Base-by-base conservation (phyloP, 148 eudicot species). In the Hydrangea macrophylla region DNA sequence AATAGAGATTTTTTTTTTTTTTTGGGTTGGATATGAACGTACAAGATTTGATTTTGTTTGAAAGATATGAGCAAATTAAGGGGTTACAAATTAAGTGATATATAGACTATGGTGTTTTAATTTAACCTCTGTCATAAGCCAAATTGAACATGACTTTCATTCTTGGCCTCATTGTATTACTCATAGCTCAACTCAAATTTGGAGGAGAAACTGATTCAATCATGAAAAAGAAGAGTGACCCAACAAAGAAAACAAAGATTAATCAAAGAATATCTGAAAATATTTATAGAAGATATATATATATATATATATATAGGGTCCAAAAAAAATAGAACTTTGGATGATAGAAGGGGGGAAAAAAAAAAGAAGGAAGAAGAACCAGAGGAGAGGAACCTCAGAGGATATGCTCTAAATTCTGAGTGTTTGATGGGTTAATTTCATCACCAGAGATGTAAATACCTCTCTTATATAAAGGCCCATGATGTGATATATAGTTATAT, bases 111-210 rank as follows among this genome's bases (percentile, higher is more conserved):
- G 51, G 37, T 60, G 51, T 24, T 50, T 61, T 53, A 39, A 50
- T 7, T 65, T 73, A 82, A 69, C 85, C 85, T 65, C 85, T 65
- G 45, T 82, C 85, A n/a, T 82, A 82, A 54, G 55, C 79, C 71
- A 78, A 53, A 65, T 75, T 35, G 31, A 75, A 56, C 67, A 62
- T 56, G 42, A 75, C 33, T 33, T 78, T 82, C 70, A 72, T 59
- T 25, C 61, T 75, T 11, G 79, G 77, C 72, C 42, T 75, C 72
- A n/a, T 61, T 2, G 75, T 39, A 72, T 77, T 81, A 45, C 76
- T 81, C 85, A 81, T 77, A 23, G 23, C 18, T 32, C n/a, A 32
- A 1, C 11, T 12, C n/a, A 17, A 40, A 28, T 17, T 15, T 20
- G 36, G 28, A 44, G 31, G 22, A 2, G 30, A 40, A 20, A 27